These are phyloP conservation scores for Arthroderma sp. DNA, from an alignment of 2,329 filamentous ascomycete genomes.

Conservation along the genomic window DNA sequence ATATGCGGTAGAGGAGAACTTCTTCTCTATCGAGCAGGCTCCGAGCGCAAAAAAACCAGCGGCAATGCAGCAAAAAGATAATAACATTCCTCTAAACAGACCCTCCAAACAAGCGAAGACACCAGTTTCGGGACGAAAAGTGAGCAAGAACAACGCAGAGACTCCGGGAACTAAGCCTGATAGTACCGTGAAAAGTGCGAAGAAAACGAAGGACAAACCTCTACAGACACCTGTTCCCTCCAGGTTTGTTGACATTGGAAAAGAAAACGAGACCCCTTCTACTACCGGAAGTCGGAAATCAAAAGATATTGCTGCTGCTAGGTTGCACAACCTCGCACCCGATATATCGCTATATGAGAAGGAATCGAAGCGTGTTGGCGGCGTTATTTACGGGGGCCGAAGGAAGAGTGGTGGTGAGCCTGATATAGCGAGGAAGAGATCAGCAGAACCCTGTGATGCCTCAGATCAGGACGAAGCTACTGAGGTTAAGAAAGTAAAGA, in stretches of 20 bases:
- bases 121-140: conserved; percentile 11
- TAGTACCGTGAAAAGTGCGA: conserved; percentile 16
- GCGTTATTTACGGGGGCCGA: conserved; percentile 49
- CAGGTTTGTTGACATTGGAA: conserved; percentile 47
- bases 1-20: conserved; percentile 57
- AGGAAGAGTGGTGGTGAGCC: conserved; percentile 30
- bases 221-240: conserved; percentile 43
- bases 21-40: conserved; percentile 36
- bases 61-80: conserved; percentile 27
- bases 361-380: conserved; percentile 71
- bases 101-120: conserved; percentile 7
- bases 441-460: conserved; percentile 38
- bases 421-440: conserved; percentile 29
- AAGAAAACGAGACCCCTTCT: conserved; percentile 75
- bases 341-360: conserved; percentile 89
- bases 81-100: conserved; percentile 17
- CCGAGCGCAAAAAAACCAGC: conserved; percentile 10
- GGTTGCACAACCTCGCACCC: conserved; percentile 62
- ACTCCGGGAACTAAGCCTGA: conserved; percentile 10
- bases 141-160: conserved; percentile 8
- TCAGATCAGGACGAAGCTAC: conserved; percentile 38
- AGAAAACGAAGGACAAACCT: conserved; percentile 22
- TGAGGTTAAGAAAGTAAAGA: conserved; percentile 52
- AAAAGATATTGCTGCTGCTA: conserved; percentile 70
- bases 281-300: conserved; percentile 70